Percentiles rank a stretch among this genome's conserved stretches.
phyloP scores from a whole-genome alignment of 345 rosid genomes.

The Lepidium aucheri region DNA sequence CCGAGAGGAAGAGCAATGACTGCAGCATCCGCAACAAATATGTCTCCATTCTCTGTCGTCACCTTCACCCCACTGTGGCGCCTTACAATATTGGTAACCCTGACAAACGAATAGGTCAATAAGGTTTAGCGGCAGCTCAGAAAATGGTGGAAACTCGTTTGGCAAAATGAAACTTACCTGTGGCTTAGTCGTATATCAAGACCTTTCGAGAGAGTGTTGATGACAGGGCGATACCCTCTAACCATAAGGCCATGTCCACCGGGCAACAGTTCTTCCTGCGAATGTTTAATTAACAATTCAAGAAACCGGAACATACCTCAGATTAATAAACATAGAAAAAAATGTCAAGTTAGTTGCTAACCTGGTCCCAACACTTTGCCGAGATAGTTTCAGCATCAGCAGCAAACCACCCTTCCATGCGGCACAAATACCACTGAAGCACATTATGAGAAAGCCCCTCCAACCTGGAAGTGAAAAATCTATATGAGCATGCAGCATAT shows the following conservation, averaged over 20 bases:
- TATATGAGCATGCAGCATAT: constrained; percentile 1
- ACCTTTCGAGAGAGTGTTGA: constrained; percentile 94
- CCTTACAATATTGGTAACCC: constrained; percentile 65
- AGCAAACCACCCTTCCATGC: constrained; percentile 99
- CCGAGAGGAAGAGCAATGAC: constrained; percentile 87
- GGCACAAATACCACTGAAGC: constrained; percentile 94
- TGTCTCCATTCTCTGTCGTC: constrained; percentile 58
- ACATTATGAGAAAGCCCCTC: constrained; percentile 76
- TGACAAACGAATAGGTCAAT: constrained; percentile 13
- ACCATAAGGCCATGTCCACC: constrained; percentile 99
- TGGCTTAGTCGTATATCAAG: constrained; percentile 76
- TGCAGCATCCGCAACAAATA: constrained; percentile 79
- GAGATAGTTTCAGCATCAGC: constrained; percentile 97
- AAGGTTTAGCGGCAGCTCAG: background rate
- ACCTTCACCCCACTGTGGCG: constrained; percentile 71
- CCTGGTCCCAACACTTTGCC: constrained; percentile 85
- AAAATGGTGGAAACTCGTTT: background rate
- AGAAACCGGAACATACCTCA: background rate
- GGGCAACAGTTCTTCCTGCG: constrained; percentile 80
- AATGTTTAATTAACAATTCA: background rate
- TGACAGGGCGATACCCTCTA: constrained; percentile 86
- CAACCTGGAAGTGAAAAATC: constrained; percentile 34
- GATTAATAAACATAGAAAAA: background rate
- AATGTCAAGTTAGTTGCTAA: background rate
- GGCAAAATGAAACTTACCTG: constrained; percentile 37